A percentile compares a stretch with the other conserved stretches of the same genome.
Evolutionary conservation across 345 rosid species (phyloP).

Genomic region (Firmiana major): DNA sequence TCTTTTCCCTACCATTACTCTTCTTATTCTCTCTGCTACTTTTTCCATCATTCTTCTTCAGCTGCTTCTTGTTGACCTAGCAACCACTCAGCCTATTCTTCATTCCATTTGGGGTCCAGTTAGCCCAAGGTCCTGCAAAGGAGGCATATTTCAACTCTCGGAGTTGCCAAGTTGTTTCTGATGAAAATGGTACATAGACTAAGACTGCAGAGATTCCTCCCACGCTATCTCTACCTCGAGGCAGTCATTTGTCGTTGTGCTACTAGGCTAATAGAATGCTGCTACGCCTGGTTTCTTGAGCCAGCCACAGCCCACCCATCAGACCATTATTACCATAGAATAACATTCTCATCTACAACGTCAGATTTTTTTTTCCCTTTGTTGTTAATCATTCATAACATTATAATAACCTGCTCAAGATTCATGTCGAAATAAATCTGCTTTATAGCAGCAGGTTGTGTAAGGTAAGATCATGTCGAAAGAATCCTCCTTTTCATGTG

Average conservation of each 20-base stretch:
- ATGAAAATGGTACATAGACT: background rate
- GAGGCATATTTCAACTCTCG: constrained; percentile 22
- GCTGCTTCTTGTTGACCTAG: constrained; percentile 18
- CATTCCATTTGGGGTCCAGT: background rate
- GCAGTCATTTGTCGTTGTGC: too few species aligned
- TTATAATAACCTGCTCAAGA: background rate
- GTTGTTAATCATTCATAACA: too few species aligned
- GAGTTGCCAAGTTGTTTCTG: background rate
- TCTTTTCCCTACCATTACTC: constrained; percentile 3
- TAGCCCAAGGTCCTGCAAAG: constrained; percentile 11
- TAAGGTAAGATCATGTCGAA: constrained; percentile 20
- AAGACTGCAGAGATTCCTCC: too few species aligned
- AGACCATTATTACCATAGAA: too few species aligned
- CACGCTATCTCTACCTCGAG: too few species aligned
- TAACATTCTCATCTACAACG: too few species aligned
- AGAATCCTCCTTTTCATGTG: constrained; percentile 2
- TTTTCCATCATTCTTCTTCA: constrained; percentile 14
- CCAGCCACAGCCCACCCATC: too few species aligned
- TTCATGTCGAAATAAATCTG: background rate
- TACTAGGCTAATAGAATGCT: too few species aligned
- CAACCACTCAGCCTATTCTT: background rate
- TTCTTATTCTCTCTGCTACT: constrained; percentile 15
- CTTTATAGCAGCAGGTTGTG: background rate
- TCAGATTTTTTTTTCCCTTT: too few species aligned
- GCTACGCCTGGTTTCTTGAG: too few species aligned